Evolutionary conservation across 2,329 filamentous ascomycete genomes (phyloP).

Genomic region (Fusarium pseudocircinatum): DNA sequence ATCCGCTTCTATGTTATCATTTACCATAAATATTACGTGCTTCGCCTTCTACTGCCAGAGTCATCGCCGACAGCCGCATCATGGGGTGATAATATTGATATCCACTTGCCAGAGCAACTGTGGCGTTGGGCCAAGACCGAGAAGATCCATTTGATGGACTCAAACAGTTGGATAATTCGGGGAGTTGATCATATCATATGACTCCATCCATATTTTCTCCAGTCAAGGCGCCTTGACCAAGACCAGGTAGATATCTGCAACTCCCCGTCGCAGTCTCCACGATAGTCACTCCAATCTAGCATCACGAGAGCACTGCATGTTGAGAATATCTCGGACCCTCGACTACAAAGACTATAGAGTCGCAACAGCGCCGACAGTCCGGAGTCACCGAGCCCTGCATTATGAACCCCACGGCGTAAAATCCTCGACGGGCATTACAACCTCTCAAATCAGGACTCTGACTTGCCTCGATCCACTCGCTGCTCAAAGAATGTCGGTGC

Average conservation of each 20-base stretch:
- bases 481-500: constrained; percentile 13
- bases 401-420: background rate
- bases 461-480: background rate
- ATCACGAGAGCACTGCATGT: background rate
- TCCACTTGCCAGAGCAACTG: background rate
- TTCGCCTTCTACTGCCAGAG: background rate
- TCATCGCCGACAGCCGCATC: background rate
- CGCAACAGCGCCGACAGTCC: constrained; percentile 9
- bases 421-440: constrained; percentile 8
- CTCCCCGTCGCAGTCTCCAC: background rate
- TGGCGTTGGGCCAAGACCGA: background rate
- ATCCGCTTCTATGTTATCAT: background rate
- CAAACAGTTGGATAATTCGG: constrained; percentile 9
- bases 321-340: background rate
- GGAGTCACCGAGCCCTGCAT: constrained; percentile 17
- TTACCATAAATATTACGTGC: background rate
- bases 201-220: constrained; percentile 2
- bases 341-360: background rate
- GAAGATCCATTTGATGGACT: background rate
- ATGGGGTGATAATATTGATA: background rate
- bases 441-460: background rate
- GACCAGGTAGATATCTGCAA: background rate
- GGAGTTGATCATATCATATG: constrained; percentile 26
- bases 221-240: constrained; percentile 3
- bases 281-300: background rate